phyloP scores from a whole-genome alignment of 2,329 filamentous ascomycete genomes.

The Rachicladosporium sp. region DNA sequence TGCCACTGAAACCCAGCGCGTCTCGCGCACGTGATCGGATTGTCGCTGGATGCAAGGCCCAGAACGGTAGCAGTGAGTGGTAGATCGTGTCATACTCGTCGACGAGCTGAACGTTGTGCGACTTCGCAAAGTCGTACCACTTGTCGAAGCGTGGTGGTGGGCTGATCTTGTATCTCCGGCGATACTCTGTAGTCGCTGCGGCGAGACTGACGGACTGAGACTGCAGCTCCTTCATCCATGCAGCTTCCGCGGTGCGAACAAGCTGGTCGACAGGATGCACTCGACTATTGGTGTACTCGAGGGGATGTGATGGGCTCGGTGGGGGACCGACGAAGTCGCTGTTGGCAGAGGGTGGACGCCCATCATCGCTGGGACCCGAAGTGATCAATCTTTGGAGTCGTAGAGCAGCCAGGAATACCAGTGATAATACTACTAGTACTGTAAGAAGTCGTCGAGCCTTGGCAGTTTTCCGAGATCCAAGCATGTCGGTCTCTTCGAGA shows the following conservation, averaged over 20 bases:
- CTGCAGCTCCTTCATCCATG: slow-evolving; percentile 27
- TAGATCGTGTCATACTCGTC: slow-evolving; percentile 90
- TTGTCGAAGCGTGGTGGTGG: slow-evolving; percentile 88
- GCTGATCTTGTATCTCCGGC: slow-evolving; percentile 63
- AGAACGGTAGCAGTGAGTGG: slow-evolving; percentile 75
- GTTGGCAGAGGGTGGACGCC: slow-evolving; percentile 1
- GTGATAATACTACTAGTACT: slow-evolving; percentile 24
- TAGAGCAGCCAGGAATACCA: slow-evolving; percentile 24
- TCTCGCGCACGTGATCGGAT: slow-evolving; percentile 68
- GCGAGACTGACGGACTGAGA: slow-evolving; percentile 57
- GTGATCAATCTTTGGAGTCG: slow-evolving; percentile 14
- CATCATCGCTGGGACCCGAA: slow-evolving; percentile 1
- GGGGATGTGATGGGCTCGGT: slow-evolving; percentile 18
- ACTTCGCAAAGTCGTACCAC: slow-evolving; percentile 79
- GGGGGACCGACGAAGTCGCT: slow-evolving; percentile 7
- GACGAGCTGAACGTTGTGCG: slow-evolving; percentile 61
- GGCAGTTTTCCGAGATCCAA: slow-evolving; percentile 6
- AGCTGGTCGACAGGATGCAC: slow-evolving; percentile 38
- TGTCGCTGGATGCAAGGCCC: slow-evolving; percentile 69
- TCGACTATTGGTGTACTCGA: slow-evolving; percentile 25
- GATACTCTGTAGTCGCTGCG: slow-evolving; percentile 74
- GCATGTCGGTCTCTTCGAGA: slow-evolving; percentile 17
- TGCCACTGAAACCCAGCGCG: slow-evolving; percentile 65
- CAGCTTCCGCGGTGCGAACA: slow-evolving; percentile 29
- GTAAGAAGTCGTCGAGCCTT: slow-evolving; percentile 15